Evolutionary conservation across 2,329 filamentous ascomycete genomes (phyloP).

Genomic region (Paracoccidioides brasiliensis): DNA sequence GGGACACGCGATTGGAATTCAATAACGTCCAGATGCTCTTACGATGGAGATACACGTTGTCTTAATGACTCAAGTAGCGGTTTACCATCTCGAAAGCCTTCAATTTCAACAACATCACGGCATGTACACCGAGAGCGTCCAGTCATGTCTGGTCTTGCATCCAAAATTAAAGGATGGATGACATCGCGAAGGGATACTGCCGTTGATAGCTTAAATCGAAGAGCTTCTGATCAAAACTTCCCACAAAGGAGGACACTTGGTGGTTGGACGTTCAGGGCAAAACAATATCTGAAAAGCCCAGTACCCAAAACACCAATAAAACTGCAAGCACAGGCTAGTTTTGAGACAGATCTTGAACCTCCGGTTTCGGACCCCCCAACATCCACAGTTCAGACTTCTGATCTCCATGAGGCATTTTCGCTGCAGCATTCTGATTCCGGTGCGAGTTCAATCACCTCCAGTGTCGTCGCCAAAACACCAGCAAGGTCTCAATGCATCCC

Average conservation of each 20-base stretch:
- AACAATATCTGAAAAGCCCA: not conserved
- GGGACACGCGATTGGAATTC: no score
- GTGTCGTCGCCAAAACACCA: not conserved
- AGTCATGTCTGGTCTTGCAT: not conserved
- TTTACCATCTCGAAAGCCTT: no score
- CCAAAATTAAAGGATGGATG: not conserved
- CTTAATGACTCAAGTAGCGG: no score
- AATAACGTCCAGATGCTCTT: no score
- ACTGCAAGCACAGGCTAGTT: not conserved
- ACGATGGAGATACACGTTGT: no score
- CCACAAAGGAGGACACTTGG: not conserved
- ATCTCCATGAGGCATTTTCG: not conserved
- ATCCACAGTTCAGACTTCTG: not conserved
- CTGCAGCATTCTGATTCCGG: not conserved
- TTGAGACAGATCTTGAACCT: no score
- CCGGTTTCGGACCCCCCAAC: no score
- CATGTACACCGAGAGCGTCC: not conserved
- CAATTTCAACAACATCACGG: not conserved
- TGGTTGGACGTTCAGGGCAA: not conserved
- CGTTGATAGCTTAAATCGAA: not conserved
- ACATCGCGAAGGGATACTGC: not conserved
- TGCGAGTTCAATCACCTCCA: not conserved
- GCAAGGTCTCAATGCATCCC: not conserved
- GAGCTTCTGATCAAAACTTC: not conserved
- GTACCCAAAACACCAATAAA: not conserved